Evolutionary conservation across 2,329 filamentous ascomycete species (phyloP).

Genomic region (Aspergillus sp.): DNA sequence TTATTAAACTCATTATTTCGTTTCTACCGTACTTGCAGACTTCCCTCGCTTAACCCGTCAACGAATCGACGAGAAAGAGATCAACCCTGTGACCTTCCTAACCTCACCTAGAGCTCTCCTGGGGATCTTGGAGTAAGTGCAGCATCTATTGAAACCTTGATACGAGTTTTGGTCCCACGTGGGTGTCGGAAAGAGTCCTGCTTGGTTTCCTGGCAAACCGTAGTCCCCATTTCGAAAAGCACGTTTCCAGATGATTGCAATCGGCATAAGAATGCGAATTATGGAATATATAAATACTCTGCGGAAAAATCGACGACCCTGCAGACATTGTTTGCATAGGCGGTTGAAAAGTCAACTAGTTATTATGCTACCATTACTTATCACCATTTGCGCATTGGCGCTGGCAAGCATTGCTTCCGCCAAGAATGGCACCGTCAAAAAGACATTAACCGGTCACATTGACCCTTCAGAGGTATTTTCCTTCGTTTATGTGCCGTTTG

Average conservation of each 20-base stretch:
- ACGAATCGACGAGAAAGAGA: neutral
- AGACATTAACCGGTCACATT: conserved; percentile 11
- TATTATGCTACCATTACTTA: neutral
- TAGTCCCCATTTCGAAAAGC: neutral
- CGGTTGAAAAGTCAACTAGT: neutral
- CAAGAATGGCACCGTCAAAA: conserved; percentile 9
- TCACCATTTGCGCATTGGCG: neutral
- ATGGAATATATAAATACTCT: neutral
- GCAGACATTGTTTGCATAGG: neutral
- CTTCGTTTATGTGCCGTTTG: conserved; percentile 19
- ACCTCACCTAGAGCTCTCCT: neutral
- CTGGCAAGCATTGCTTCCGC: neutral
- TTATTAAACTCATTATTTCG: neutral
- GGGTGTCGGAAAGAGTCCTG: neutral
- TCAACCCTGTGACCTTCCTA: neutral
- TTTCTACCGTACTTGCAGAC: neutral
- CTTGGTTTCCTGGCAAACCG: neutral
- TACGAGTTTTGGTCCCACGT: neutral
- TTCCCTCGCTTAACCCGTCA: neutral
- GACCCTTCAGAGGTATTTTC: conserved; percentile 19
- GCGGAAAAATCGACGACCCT: neutral
- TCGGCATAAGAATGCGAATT: neutral
- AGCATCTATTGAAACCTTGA: neutral
- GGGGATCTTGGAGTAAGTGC: neutral
- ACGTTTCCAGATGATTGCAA: neutral